Evolutionary conservation across 352 stramenopile species (phyloP), one percentile per base, ranked within the genome.

Genomic region (Plasmopara halstedii): DNA sequence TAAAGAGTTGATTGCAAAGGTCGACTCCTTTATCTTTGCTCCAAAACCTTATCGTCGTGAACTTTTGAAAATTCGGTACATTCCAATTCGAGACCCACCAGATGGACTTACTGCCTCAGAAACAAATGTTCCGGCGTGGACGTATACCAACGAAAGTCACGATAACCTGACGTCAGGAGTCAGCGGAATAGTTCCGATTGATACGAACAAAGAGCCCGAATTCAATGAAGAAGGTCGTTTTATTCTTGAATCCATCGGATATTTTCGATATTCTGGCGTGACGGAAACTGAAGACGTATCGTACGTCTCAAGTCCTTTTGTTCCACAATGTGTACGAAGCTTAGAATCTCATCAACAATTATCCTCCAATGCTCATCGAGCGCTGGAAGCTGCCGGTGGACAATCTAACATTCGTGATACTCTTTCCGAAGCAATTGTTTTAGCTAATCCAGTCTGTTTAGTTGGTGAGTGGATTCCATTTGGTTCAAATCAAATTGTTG

Each of bases 391-490:
- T 32, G 88, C 76, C 4, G 67, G 81, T 6, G 85, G 85, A 29
- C 69, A 84, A 20, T 83, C 82, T 31, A 95, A 92, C 35, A 95
- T 96, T 15, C 67, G 82, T 6, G 89, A 98, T 57, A 88, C 95
- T 22, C 80, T 98, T 17, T 85, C 87, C 22, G 83, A 96, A 59
- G 88, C 96, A 3, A 97, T 98, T 42, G 95, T 91, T 11, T 67
- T 98, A 88, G 41, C 95, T 32, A 96, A 89, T 33, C 86, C 97
- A 4, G 95, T 88, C 5, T 89, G 97, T 36, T 91, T 98, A 46
- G 85, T 98, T 17, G 88, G 88, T 13, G 94, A 98, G 57, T 98
- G 95, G 67, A 97, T 98, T 25, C 94, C 94, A n/a, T 98, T 98
- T 58, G 93, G 94, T 6, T 86, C 90, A 3, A 98, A 98, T 63